These are phyloP conservation scores for Cichorium intybus DNA, from an alignment of 140 eudicot genomes.

Conservation along the genomic window DNA sequence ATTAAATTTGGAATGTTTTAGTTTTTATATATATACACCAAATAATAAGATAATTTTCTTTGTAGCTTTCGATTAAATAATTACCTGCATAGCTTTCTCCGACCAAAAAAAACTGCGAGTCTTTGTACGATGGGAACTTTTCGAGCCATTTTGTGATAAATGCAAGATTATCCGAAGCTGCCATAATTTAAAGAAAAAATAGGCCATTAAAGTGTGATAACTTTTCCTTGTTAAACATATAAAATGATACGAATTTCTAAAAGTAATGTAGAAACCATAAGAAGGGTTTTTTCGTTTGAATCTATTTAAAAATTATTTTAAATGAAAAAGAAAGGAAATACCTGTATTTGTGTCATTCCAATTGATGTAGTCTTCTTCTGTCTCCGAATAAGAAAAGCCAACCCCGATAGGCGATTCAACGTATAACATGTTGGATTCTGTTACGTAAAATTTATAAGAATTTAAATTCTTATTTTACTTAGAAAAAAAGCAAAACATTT, in stretches of 20 bases:
- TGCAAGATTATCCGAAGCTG: slow-evolving; percentile 37
- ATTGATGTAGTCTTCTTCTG: slow-evolving; percentile 35
- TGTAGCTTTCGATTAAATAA: background rate
- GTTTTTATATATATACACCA: no score
- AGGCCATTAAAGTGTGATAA: background rate
- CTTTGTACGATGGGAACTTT: slow-evolving; percentile 37
- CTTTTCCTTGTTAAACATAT: no score
- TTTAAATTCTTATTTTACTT: background rate
- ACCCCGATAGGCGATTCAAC: slow-evolving; percentile 69
- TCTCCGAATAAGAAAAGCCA: slow-evolving; percentile 58
- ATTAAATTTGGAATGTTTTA: background rate
- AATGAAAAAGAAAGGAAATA: background rate
- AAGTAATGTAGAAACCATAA: no score
- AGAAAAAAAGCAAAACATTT: background rate
- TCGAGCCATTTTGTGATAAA: slow-evolving; percentile 35
- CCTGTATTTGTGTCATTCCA: slow-evolving; percentile 61
- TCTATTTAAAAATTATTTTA: background rate
- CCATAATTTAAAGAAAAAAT: background rate
- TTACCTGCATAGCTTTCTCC: slow-evolving; percentile 38
- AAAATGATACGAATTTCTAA: no score
- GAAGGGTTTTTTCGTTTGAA: no score
- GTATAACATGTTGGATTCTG: slow-evolving; percentile 66
- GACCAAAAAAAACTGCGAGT: slow-evolving; percentile 29
- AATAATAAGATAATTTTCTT: no score
- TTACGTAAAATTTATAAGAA: background rate